phyloP scores from a whole-genome alignment of 306 rosid species.

The Fragaria ananassa region DNA sequence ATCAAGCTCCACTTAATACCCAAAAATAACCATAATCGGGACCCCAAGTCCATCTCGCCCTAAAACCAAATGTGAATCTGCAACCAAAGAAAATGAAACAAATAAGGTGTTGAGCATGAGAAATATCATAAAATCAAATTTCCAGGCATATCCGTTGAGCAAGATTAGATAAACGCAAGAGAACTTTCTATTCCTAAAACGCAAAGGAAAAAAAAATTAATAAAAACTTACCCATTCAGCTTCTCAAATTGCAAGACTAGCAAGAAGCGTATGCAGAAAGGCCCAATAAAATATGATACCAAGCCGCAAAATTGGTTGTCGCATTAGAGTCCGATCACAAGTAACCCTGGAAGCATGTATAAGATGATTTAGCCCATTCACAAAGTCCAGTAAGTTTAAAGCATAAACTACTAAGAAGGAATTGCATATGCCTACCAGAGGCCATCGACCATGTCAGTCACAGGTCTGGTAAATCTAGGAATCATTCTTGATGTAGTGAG shows the following conservation, averaged over 20 bases:
- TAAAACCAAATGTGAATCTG: conserved; percentile 31
- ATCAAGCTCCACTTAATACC: conserved; percentile 10
- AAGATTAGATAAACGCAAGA: background rate
- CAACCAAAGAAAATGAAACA: conserved; percentile 13
- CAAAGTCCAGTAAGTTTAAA: conserved; percentile 6
- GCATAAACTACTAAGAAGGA: conserved; percentile 12
- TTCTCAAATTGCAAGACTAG: conserved; percentile 68
- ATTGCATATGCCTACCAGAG: conserved; percentile 58
- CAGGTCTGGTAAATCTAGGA: conserved; percentile 86
- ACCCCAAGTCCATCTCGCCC: conserved; percentile 12
- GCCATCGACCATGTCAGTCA: conserved; percentile 88
- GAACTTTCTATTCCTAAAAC: background rate
- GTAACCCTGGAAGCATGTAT: conserved; percentile 65
- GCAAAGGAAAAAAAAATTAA: background rate
- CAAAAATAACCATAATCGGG: background rate
- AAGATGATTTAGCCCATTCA: conserved; percentile 22
- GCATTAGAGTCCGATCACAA: conserved; percentile 92
- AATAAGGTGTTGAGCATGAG: background rate
- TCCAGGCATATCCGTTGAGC: background rate
- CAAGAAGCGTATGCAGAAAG: conserved; percentile 77
- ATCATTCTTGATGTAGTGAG: conserved; percentile 77
- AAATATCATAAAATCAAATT: background rate
- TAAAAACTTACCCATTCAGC: conserved; percentile 29
- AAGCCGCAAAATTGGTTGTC: conserved; percentile 78
- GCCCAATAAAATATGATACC: conserved; percentile 89